Evolutionary conservation across 169 alveolate species (phyloP).

Genomic region (Plasmodium cynomolgi): DNA sequence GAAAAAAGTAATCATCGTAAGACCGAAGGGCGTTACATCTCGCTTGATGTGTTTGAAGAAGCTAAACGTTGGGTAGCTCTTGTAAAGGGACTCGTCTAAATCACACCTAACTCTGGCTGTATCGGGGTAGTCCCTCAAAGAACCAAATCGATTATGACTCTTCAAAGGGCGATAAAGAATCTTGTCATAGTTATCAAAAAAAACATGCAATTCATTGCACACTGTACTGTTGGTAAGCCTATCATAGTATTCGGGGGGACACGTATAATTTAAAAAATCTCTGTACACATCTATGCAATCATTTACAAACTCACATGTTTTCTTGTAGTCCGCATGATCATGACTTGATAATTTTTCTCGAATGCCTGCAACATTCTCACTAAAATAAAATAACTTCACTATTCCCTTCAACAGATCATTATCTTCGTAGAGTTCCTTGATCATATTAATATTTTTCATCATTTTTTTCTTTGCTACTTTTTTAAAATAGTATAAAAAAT

Average conservation of each 20-base stretch:
- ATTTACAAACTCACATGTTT: neutral
- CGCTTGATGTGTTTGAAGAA: neutral
- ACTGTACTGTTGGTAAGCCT: neutral
- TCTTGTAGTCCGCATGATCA: neutral
- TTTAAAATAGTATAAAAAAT: neutral
- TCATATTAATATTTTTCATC: neutral
- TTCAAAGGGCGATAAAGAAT: neutral
- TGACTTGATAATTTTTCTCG: neutral
- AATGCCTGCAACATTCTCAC: neutral
- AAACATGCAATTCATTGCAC: conserved; percentile 1
- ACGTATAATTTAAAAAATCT: neutral
- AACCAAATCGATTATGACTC: neutral
- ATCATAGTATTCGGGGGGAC: neutral
- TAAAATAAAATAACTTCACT: neutral
- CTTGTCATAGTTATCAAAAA: neutral
- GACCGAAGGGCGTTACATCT: neutral
- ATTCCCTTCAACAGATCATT: neutral
- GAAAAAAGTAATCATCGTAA: neutral
- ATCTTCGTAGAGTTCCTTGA: neutral
- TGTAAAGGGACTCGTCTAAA: neutral
- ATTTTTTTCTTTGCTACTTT: neutral
- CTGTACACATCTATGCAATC: neutral
- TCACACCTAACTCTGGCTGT: neutral
- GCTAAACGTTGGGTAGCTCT: neutral
- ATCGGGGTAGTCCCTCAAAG: neutral